These are phyloP conservation scores for Cryptococcus wingfieldii DNA, from an alignment of 1,284 basidiomycete genomes.

Conservation along the genomic window DNA sequence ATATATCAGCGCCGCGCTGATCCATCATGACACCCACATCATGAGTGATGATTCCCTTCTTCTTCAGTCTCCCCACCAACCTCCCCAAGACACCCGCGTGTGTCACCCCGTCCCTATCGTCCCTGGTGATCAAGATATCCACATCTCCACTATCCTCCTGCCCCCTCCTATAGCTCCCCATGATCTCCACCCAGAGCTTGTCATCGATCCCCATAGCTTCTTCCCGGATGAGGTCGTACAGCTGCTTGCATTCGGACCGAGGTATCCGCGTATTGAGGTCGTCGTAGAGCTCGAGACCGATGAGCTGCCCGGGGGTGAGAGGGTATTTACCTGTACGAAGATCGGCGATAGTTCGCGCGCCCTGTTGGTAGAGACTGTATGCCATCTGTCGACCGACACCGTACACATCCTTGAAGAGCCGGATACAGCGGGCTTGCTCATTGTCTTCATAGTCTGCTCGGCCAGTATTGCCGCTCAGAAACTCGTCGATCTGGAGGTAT, in stretches of 20 bases:
- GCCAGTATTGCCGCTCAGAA: slow-evolving; percentile 32
- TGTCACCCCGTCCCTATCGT: slow-evolving; percentile 64
- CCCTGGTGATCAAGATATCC: slow-evolving; percentile 78
- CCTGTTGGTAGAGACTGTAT: slow-evolving; percentile 66
- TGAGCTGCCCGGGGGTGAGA: slow-evolving; percentile 62
- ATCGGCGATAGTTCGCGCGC: slow-evolving; percentile 74
- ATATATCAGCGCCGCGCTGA: neutral
- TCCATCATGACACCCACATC: slow-evolving; percentile 43
- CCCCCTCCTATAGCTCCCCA: slow-evolving; percentile 84
- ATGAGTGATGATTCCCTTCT: slow-evolving; percentile 64
- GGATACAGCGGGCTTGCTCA: slow-evolving; percentile 28
- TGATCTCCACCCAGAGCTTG: slow-evolving; percentile 70
- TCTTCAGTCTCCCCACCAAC: slow-evolving; percentile 60
- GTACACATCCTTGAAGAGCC: slow-evolving; percentile 71
- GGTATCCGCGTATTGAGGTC: slow-evolving; percentile 73
- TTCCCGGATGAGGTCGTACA: slow-evolving; percentile 67
- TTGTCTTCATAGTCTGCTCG: slow-evolving; percentile 42
- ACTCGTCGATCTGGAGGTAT: slow-evolving; percentile 42
- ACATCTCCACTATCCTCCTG: slow-evolving; percentile 79
- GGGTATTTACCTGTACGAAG: slow-evolving; percentile 58
- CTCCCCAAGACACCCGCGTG: slow-evolving; percentile 57
- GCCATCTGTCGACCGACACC: slow-evolving; percentile 68
- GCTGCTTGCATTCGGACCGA: slow-evolving; percentile 65
- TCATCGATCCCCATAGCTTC: slow-evolving; percentile 67
- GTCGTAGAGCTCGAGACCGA: slow-evolving; percentile 73